Percentiles rank a stretch among this genome's conserved stretches.
Evolutionary conservation across 2,329 filamentous ascomycete genomes (phyloP).

Genomic region (Talaromyces sp.): DNA sequence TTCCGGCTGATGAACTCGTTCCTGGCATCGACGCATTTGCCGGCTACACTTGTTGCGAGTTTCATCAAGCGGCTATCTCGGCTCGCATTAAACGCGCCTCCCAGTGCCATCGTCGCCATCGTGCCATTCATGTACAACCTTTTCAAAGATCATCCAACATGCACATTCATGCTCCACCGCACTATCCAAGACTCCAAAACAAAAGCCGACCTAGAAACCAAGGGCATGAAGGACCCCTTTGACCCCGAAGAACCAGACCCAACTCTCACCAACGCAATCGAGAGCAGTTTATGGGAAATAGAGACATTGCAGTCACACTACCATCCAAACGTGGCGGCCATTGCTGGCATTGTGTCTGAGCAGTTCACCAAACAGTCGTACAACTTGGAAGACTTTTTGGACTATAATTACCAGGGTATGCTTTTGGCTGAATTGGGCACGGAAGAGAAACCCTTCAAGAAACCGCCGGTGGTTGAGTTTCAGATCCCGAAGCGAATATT

Average conservation of each 20-base stretch:
- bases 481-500: constrained; percentile 88
- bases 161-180: constrained; percentile 94
- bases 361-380: constrained; percentile 96
- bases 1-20: constrained; percentile 90
- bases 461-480: constrained; percentile 82
- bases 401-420: constrained; percentile 77
- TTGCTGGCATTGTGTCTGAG: constrained; percentile 89
- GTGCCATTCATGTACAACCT: constrained; percentile 95
- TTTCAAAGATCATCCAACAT: constrained; percentile 80
- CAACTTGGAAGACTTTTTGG: constrained; percentile 93
- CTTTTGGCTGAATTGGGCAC: constrained; percentile 69
- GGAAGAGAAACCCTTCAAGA: constrained; percentile 65
- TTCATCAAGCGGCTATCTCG: constrained; percentile 92
- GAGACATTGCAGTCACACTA: constrained; percentile 88
- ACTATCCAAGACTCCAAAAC: constrained; percentile 55
- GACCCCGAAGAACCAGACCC: constrained; percentile 70
- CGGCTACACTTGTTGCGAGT: constrained; percentile 82
- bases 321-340: constrained; percentile 91
- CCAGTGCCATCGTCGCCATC: constrained; percentile 79
- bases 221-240: constrained; percentile 71
- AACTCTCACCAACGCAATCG: constrained; percentile 77
- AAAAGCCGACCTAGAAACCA: constrained; percentile 55
- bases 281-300: constrained; percentile 92
- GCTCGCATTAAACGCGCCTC: constrained; percentile 79
- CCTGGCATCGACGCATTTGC: constrained; percentile 84